phyloP scores from a whole-genome alignment of 768 basidiomycete species.

The Boletales sp. region DNA sequence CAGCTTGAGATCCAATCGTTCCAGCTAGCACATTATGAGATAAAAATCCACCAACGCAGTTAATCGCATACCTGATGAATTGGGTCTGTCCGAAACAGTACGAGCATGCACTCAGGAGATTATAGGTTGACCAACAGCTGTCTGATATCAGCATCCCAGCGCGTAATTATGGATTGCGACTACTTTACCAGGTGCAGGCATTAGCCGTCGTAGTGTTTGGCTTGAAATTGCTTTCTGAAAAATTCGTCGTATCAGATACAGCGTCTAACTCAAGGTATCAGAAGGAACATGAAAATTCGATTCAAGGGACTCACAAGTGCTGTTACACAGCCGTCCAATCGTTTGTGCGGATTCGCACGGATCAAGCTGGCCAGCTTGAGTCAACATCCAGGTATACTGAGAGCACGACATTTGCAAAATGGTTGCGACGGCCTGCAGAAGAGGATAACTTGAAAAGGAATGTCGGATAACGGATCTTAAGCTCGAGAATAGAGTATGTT shows the following conservation, averaged over 20 bases:
- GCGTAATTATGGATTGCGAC: not conserved
- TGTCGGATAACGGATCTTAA: too few relatives aligned
- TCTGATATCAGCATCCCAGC: not conserved
- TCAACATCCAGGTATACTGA: conserved; percentile 4
- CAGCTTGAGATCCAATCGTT: conserved; percentile 15
- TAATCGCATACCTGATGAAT: conserved; percentile 13
- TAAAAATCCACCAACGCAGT: not conserved
- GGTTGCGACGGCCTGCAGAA: not conserved
- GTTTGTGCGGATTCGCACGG: conserved; percentile 19
- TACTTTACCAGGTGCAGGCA: conserved; percentile 22
- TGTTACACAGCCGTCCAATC: conserved; percentile 17
- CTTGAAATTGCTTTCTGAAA: conserved; percentile 16
- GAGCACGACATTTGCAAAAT: not conserved
- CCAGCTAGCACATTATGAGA: conserved; percentile 19
- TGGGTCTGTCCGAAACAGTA: conserved; percentile 10
- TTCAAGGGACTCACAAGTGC: conserved; percentile 10
- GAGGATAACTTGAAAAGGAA: too few relatives aligned
- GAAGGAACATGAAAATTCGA: not conserved
- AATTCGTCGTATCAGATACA: conserved; percentile 7
- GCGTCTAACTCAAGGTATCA: conserved; percentile 10
- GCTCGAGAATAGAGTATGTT: too few relatives aligned
- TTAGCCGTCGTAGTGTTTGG: conserved; percentile 16
- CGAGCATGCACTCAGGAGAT: conserved; percentile 27
- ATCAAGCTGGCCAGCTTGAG: not conserved
- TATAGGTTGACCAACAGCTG: conserved; percentile 31